Evolutionary conservation across 257 asterid species (phyloP), one percentile per base, ranked within the genome.

Genomic region (Jacaranda mimosifolia): DNA sequence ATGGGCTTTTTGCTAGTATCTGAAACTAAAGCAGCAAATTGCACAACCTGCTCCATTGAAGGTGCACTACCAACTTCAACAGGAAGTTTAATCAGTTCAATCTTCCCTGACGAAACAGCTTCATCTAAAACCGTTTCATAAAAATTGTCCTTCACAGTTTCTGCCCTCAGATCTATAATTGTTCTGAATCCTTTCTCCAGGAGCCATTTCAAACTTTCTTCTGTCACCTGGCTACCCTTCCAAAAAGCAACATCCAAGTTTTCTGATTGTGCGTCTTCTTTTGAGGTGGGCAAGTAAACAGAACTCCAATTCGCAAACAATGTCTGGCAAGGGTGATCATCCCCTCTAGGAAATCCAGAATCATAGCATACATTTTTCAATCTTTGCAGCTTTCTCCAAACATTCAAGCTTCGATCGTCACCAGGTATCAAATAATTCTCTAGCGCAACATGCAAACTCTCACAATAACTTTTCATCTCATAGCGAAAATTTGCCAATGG

Each of bases 381-480:
- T 68, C 91, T 90, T 72, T 89, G 97, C 85, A 96, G 78, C 63
- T 96, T 96, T 76, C 92, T 87, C 99, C 99, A 93, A 36, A 96
- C 97, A 86, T 89, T 87, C 19, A 87, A 71, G 73, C 91, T 87
- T 68, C 86, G 84, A 69, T 81, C 89, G 79, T 96, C 95, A 56
- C 96, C 97, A 14, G 98, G 97, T 74, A 85, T 84, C 83, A 93
- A 76, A 73, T 87, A 87, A 59, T 89, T 85, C 85, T 93, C 98
- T 35, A 93, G 88, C 39, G 99, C 97, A 39, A 93, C 89, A 58
- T 96, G 97, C 81, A 96, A 86, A 83, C 99, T 96, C 84, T 96
- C 98, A 43, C 98, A 91, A 75, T 96, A 96, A 77, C 98, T 91
- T 74, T 93, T 96, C 99, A 95, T 93, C 89, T 95, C 98, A 60